A percentile compares a stretch with the other conserved stretches of the same genome.
Evolutionary conservation across 2,329 filamentous ascomycete genomes (phyloP).

Genomic region (Magnaporthales sp.): DNA sequence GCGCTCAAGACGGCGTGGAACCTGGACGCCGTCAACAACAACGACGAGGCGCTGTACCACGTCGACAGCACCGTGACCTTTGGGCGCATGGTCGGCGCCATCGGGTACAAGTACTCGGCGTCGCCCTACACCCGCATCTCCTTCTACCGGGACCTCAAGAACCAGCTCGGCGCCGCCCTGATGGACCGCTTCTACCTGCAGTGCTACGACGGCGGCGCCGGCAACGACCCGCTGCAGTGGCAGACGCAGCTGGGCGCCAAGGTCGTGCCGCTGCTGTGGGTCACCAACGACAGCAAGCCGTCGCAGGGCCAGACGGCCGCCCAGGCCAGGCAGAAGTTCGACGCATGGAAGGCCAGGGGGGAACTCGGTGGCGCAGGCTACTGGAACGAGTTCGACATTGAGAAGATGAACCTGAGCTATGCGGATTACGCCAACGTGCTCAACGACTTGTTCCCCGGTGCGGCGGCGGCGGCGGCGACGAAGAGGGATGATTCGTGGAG

Average conservation of each 20-base stretch:
- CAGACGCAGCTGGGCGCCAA: conserved; percentile 26
- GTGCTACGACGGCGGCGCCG: conserved; percentile 34
- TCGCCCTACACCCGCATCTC: conserved; percentile 30
- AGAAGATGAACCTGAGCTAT: conserved; percentile 32
- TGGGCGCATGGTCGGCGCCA: conserved; percentile 28
- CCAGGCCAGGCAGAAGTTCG: conserved; percentile 26
- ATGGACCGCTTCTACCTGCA: conserved; percentile 33
- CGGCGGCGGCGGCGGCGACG: not conserved
- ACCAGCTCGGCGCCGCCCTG: conserved; percentile 20
- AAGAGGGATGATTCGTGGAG: not conserved
- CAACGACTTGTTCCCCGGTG: conserved; percentile 11
- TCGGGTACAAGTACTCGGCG: conserved; percentile 33
- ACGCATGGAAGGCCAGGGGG: conserved; percentile 20
- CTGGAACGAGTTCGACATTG: conserved; percentile 38
- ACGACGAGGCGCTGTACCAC: conserved; percentile 35
- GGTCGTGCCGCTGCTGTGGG: conserved; percentile 34
- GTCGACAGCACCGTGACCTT: conserved; percentile 30
- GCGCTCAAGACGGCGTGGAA: conserved; percentile 30
- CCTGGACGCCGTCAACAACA: conserved; percentile 36
- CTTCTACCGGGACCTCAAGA: conserved; percentile 26
- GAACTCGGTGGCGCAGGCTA: conserved; percentile 30
- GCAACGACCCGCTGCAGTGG: conserved; percentile 30
- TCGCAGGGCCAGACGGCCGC: conserved; percentile 25
- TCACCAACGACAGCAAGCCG: conserved; percentile 36
- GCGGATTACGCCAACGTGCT: conserved; percentile 20